These are phyloP conservation scores for Aspergillus bombycis DNA, from an alignment of 2,329 filamentous ascomycete genomes.

Conservation along the genomic window DNA sequence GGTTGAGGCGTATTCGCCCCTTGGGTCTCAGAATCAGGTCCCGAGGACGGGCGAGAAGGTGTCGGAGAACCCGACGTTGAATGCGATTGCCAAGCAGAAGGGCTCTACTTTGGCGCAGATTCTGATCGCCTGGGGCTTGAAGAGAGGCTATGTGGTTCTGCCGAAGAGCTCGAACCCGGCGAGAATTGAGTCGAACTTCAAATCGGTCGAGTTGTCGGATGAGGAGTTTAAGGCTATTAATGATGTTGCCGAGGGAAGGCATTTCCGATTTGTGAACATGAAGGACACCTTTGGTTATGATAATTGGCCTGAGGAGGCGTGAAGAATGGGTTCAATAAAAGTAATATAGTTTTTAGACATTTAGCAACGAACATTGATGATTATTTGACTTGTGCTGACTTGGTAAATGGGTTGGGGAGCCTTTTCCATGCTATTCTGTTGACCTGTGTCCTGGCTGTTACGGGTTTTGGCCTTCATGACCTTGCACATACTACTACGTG, in stretches of 20 bases:
- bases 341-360: background rate
- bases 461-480: no score
- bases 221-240: conserved; percentile 64
- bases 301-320: conserved; percentile 65
- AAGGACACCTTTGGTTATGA: conserved; percentile 78
- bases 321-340: background rate
- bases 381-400: background rate
- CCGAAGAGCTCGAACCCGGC: conserved; percentile 71
- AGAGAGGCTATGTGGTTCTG: conserved; percentile 67
- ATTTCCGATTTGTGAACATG: conserved; percentile 78
- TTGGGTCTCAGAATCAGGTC: conserved; percentile 70
- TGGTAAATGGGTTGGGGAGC: background rate
- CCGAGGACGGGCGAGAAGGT: conserved; percentile 69
- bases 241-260: conserved; percentile 65
- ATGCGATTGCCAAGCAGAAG: conserved; percentile 60
- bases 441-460: no score
- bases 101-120: conserved; percentile 63
- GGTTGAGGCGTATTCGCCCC: conserved; percentile 47
- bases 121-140: conserved; percentile 67
- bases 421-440: background rate
- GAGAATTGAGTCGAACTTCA: conserved; percentile 70
- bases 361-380: background rate
- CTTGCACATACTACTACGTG: no score
- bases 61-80: conserved; percentile 61
- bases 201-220: conserved; percentile 61